Evolutionary conservation across 1,284 basidiomycete genomes (phyloP).

Genomic region (Chiua sp.): DNA sequence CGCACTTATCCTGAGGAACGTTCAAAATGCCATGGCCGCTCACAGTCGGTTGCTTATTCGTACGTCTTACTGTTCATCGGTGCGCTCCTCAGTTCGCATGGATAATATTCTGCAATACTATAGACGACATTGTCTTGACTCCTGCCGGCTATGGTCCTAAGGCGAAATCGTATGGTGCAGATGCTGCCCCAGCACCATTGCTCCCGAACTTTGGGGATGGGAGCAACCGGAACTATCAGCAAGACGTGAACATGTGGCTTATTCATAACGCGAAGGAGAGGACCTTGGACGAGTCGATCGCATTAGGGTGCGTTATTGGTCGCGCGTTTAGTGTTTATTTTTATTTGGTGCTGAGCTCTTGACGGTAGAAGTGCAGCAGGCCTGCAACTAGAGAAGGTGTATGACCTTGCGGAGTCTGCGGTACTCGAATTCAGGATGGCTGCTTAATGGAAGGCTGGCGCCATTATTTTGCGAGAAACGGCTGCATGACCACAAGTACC

Average conservation of each 20-base stretch:
- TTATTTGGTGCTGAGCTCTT: background rate
- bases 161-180: constrained; percentile 11
- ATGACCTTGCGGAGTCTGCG: constrained; percentile 31
- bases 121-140: constrained; percentile 28
- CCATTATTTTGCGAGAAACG: background rate
- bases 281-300: constrained; percentile 24
- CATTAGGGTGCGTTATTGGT: constrained; percentile 23
- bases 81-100: too few species aligned
- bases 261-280: constrained; percentile 33
- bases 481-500: too few species aligned
- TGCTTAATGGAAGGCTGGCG: constrained; percentile 5
- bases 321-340: background rate
- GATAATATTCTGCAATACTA: background rate
- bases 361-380: constrained; percentile 24
- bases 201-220: constrained; percentile 37
- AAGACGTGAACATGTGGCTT: constrained; percentile 36
- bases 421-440: constrained; percentile 33
- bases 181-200: constrained; percentile 33
- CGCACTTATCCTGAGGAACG: constrained; percentile 22
- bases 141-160: constrained; percentile 8
- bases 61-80: constrained; percentile 14
- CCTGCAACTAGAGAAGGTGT: constrained; percentile 28
- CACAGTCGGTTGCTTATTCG: constrained; percentile 35
- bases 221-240: constrained; percentile 28
- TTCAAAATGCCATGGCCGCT: constrained; percentile 26